Base-by-base conservation (phyloP, 306 rosid genomes). In the Clitoria ternatea region DNA sequence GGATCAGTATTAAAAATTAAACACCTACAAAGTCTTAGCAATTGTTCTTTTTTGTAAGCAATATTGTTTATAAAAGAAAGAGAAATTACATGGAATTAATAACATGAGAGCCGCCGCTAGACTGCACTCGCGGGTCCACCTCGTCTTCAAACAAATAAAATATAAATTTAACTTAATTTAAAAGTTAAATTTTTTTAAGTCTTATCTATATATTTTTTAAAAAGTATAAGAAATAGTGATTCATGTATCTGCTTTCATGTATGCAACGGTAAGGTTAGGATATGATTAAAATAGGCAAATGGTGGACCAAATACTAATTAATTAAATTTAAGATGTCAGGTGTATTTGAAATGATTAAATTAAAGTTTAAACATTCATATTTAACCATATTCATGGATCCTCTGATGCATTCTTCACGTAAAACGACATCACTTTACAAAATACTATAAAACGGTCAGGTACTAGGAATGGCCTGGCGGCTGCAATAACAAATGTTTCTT, bases 171-270 rank as follows among this genome's bases (percentile, higher is more conserved):
- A n/a, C n/a, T n/a, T n/a, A n/a, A n/a, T n/a, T n/a, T n/a, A n/a
- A n/a, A n/a, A n/a, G n/a, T n/a, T n/a, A n/a, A n/a, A n/a, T n/a
- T n/a, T n/a, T n/a, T n/a, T n/a, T n/a, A n/a, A n/a, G n/a, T n/a
- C n/a, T n/a, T n/a, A n/a, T n/a, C n/a, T n/a, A n/a, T n/a, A n/a
- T n/a, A n/a, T n/a, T n/a, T n/a, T n/a, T n/a, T n/a, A n/a, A n/a
- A n/a, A 37, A 7, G 4, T 8, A 37, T 37, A 37, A 37, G 2
- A 37, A 37, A 42, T n/a, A 19, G 14, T 30, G 60, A 49, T 68
- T 68, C 73, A 68, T 50, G 62, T n/a, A 35, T 68, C 49, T 68
- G 14, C n/a, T 62, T 60, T 60, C 20, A 8, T 66, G 55, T 1
- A 26, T 10, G 47, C 12, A 66, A 66, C 44, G 56, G 30, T 10